phyloP scores from a whole-genome alignment of 169 alveolate genomes.

The Cryptosporidium parvum region DNA sequence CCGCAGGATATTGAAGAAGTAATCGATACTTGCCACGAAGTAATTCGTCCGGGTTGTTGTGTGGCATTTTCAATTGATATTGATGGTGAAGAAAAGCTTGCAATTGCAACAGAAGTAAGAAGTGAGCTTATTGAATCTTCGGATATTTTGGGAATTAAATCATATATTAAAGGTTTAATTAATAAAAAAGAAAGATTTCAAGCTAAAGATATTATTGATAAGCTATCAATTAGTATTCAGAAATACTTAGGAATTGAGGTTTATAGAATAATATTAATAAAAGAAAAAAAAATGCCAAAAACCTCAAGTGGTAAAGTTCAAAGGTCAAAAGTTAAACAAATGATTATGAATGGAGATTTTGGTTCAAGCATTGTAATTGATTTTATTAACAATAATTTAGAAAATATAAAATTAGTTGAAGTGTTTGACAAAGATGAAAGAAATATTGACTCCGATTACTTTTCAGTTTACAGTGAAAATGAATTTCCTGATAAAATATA shows the following conservation, averaged over 20 bases:
- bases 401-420: not conserved
- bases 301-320: slow-evolving; percentile 80
- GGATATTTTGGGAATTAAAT: not conserved
- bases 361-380: not conserved
- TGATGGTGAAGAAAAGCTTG: slow-evolving; percentile 74
- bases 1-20: slow-evolving; percentile 81
- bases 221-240: not conserved
- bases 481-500: slow-evolving; percentile 19
- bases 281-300: slow-evolving; percentile 68
- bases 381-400: not conserved
- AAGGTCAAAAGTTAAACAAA: slow-evolving; percentile 50
- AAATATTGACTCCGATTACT: slow-evolving; percentile 32
- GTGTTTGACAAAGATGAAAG: not conserved
- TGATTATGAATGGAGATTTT: slow-evolving; percentile 64
- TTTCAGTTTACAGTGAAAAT: slow-evolving; percentile 43
- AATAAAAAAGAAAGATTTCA: slow-evolving; percentile 7
- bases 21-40: slow-evolving; percentile 45
- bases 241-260: slow-evolving; percentile 42
- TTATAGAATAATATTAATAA: slow-evolving; percentile 28
- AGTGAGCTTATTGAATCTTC: slow-evolving; percentile 15
- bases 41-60: slow-evolving; percentile 78
- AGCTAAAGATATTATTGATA: slow-evolving; percentile 7
- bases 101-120: slow-evolving; percentile 78
- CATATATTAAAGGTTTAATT: slow-evolving; percentile 19
- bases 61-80: slow-evolving; percentile 78